phyloP scores from a whole-genome alignment of 371 early-diverging fungal species.

The Mucor ambiguus region DNA sequence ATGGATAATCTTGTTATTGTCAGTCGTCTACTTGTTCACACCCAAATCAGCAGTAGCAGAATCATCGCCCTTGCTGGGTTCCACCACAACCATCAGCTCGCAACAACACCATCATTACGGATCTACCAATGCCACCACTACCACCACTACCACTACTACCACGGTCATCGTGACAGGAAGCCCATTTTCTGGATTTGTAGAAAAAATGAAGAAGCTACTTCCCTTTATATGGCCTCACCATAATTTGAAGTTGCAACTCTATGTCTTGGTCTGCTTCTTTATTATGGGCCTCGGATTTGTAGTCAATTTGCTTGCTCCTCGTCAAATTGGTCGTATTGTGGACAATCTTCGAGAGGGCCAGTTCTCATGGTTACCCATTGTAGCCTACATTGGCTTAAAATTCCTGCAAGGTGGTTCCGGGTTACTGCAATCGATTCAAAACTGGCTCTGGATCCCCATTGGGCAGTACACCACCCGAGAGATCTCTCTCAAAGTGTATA shows the following conservation, averaged over 20 bases:
- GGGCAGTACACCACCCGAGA: constrained; percentile 87
- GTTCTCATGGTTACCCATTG: constrained; percentile 67
- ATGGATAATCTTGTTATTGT: constrained; percentile 20
- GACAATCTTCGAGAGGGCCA: constrained; percentile 52
- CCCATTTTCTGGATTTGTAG: constrained; percentile 47
- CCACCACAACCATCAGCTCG: constrained; percentile 14
- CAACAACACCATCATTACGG: constrained; percentile 11
- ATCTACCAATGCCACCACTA: not conserved
- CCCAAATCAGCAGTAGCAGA: constrained; percentile 8
- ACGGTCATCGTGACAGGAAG: constrained; percentile 19
- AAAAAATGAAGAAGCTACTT: constrained; percentile 62
- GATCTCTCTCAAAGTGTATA: constrained; percentile 84
- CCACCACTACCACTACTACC: not conserved
- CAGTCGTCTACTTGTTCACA: constrained; percentile 36
- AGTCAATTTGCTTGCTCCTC: constrained; percentile 83
- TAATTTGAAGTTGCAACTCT: constrained; percentile 62
- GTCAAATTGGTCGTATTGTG: constrained; percentile 80
- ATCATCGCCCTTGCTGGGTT: constrained; percentile 12
- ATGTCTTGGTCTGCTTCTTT: constrained; percentile 69
- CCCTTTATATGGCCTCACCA: constrained; percentile 88
- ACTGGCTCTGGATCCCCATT: constrained; percentile 88
- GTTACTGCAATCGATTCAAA: constrained; percentile 77
- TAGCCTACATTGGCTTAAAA: constrained; percentile 70
- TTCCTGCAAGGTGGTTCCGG: constrained; percentile 84
- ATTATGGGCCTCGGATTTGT: constrained; percentile 74